Conservation (phyloP, 176 grass and related monocot genomes). For the Chloris gayana region DNA sequence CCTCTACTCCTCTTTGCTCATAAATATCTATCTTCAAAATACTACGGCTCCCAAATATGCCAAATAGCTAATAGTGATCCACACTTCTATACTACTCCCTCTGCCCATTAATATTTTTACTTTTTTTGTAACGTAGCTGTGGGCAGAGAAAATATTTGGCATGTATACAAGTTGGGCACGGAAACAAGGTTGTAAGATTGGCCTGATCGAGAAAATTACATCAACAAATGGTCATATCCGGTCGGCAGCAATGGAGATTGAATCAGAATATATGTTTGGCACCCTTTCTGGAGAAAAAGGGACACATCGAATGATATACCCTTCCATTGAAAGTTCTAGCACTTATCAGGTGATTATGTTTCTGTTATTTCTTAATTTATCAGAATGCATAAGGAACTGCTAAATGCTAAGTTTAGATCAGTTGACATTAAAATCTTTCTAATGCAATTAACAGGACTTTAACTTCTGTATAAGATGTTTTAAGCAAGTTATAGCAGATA, state of each 20-base stretch:
- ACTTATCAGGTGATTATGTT: conserved; percentile 61
- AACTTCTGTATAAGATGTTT: not conserved
- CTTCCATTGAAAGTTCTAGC: conserved; percentile 44
- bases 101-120: not conserved
- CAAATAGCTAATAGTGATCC: not conserved
- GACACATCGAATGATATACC: conserved; percentile 70
- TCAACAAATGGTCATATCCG: conserved; percentile 47
- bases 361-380: conserved; percentile 27
- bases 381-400: not conserved
- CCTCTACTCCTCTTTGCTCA: not conserved
- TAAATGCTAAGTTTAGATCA: not conserved
- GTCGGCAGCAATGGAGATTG: conserved; percentile 68
- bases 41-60: conserved; percentile 3
- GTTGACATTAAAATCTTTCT: not conserved
- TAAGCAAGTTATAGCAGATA: not conserved
- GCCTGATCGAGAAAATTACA: conserved; percentile 58
- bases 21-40: not conserved
- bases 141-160: conserved; percentile 71
- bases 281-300: conserved; percentile 94
- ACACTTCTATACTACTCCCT: not conserved
- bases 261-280: conserved; percentile 92
- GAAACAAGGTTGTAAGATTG: conserved; percentile 74
- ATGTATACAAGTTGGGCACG: conserved; percentile 87
- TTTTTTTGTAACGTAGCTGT: conserved; percentile 49
- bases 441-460: not conserved